Base-by-base conservation (phyloP, 805 yeast species). In the Kuraishia hungarica region DNA sequence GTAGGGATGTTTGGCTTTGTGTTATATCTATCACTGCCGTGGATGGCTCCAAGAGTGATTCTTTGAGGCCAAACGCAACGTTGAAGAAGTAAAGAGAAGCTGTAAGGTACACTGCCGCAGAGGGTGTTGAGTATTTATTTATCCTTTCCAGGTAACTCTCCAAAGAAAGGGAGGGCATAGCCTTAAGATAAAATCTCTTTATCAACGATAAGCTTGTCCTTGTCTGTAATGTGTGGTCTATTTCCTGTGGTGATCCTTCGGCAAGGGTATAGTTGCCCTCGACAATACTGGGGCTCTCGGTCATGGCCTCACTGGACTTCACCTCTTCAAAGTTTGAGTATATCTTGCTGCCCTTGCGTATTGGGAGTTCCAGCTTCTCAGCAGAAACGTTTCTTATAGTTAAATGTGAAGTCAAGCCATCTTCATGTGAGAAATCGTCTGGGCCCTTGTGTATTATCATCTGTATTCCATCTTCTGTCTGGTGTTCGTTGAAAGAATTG, bases 1-100 rank as follows among this genome's bases (percentile, higher is more conserved):
- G 49, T 19, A n/a, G 13, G 11, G 46, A 46, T 51, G 17, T 51
- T 21, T 49, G 35, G 24, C 28, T 28, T 15, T 35, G 43, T 15
- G 43, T 35, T 17, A 35, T 10, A 28, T 35, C 28, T 5, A 35
- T 47, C 28, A 28, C 51, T 49, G 46, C 24, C 35, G 39, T 48
- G 39, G 39, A 23, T 26, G 21, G 21, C 13, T 22, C 49, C 20
- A n/a, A 24, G 28, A n/a, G 46, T 13, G 58, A 56, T 21, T 56
- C 51, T 46, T 55, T 56, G 52, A 68, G 48, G 51, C 68, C 65
- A 56, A 71, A 67, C 1, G 64, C 56, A 26, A 64, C 50, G 46
- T 68, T 66, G 56, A 68, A 68, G 8, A 71, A 51, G 51, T 63
- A 71, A 52, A 63, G 62, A 4, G 68, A 63, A 13, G 71, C 67